phyloP scores from a whole-genome alignment of 331 rosid species.

The Quercus lobata region DNA sequence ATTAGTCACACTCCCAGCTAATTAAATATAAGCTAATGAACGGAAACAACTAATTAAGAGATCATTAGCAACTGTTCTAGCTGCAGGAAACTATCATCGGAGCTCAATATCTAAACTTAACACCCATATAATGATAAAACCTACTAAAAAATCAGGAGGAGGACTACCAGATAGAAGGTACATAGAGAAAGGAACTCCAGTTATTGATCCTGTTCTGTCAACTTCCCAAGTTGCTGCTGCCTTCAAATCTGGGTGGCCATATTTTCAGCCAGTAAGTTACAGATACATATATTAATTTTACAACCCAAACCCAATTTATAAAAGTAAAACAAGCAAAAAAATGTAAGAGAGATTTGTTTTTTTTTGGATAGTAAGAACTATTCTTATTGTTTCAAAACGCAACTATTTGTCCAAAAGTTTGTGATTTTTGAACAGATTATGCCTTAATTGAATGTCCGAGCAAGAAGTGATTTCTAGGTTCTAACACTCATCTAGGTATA shows the following conservation, averaged over 20 bases:
- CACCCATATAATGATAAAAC: conserved; percentile 2
- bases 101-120: conserved; percentile 6
- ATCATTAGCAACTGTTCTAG: conserved; percentile 8
- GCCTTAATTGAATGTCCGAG: neutral
- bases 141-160: conserved; percentile 9
- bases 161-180: conserved; percentile 84
- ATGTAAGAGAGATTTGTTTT: neutral
- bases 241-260: conserved; percentile 60
- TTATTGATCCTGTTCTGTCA: conserved; percentile 65
- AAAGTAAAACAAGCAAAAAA: neutral
- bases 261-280: conserved; percentile 17
- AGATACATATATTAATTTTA: neutral
- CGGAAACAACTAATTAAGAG: conserved; percentile 2
- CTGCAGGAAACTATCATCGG: neutral
- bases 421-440: neutral
- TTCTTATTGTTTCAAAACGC: neutral
- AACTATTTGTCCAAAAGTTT: neutral
- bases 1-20: conserved; percentile 17
- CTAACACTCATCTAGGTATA: neutral
- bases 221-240: conserved; percentile 94
- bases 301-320: neutral
- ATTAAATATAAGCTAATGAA: neutral
- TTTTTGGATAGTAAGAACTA: neutral
- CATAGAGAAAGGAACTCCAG: conserved; percentile 80
- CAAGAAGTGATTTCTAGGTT: conserved; percentile 1